Evolutionary conservation across 352 stramenopile species (phyloP).

Genomic region (Thraustochytrium striatum): DNA sequence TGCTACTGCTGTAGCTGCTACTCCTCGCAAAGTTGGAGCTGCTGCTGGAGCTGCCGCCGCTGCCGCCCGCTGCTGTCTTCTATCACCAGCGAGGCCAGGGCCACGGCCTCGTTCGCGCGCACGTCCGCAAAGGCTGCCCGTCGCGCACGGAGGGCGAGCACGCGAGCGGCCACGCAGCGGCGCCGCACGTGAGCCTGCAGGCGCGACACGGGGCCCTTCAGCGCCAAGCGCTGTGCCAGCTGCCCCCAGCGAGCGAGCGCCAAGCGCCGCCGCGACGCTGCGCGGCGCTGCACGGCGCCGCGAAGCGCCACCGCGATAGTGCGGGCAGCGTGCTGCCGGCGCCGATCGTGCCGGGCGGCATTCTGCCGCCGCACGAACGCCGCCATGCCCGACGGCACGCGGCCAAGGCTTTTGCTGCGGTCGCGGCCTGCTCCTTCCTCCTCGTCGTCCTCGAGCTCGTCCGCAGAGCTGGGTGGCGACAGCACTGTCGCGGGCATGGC

Average conservation of each 20-base stretch:
- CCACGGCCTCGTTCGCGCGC: constrained; percentile 27
- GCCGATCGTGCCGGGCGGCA: too few species aligned
- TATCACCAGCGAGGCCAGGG: constrained; percentile 26
- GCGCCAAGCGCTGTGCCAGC: background rate
- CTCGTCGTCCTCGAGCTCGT: too few species aligned
- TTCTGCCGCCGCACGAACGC: too few species aligned
- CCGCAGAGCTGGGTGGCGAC: too few species aligned
- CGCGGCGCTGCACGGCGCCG: too few species aligned
- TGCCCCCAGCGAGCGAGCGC: background rate
- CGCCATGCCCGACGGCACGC: too few species aligned
- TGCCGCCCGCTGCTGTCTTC: background rate
- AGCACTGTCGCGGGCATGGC: too few species aligned
- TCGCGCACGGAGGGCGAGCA: background rate
- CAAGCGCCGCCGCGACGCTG: too few species aligned
- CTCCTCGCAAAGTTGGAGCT: background rate
- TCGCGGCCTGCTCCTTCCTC: too few species aligned
- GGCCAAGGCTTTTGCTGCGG: too few species aligned
- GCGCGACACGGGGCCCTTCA: background rate
- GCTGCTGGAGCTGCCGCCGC: background rate
- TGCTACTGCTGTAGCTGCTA: background rate
- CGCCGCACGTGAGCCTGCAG: background rate
- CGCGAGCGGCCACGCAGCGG: background rate
- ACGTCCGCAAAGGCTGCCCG: background rate
- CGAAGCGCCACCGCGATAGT: background rate
- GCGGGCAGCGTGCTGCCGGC: background rate